Conservation (phyloP, 2,329 filamentous ascomycete species). For the Sporothrix luriei region DNA sequence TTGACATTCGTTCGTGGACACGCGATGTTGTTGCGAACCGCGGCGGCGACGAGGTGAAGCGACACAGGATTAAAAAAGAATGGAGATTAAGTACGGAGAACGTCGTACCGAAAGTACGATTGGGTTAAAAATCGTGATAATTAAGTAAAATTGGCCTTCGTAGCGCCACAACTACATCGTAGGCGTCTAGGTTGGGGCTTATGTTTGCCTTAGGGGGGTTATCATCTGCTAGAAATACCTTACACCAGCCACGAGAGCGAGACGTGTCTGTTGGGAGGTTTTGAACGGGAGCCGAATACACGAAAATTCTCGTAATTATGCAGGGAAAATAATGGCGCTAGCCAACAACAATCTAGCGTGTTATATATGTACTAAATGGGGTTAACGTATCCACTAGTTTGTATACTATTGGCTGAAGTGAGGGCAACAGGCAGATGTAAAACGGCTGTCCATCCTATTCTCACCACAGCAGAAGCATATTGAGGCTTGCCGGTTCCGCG, state of each 20-base stretch:
- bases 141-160: not conserved
- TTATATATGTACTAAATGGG: not conserved
- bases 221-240: not conserved
- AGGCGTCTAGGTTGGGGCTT: not conserved
- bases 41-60: not conserved
- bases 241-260: not conserved
- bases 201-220: no score
- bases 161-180: conserved; percentile 17
- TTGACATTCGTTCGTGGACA: not conserved
- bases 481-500: not conserved
- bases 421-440: not conserved
- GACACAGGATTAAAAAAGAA: not conserved
- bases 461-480: not conserved
- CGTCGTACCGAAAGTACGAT: not conserved
- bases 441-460: not conserved
- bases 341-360: not conserved
- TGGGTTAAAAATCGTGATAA: not conserved
- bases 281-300: not conserved
- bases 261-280: not conserved
- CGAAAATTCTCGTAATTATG: conserved; percentile 20
- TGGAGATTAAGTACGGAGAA: not conserved
- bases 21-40: conserved; percentile 13
- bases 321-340: not conserved
- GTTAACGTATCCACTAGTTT: not conserved
- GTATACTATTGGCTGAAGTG: not conserved